These are phyloP conservation scores for Azolla pinnata DNA, from an alignment of 75 land plant genomes.

Conservation along the genomic window DNA sequence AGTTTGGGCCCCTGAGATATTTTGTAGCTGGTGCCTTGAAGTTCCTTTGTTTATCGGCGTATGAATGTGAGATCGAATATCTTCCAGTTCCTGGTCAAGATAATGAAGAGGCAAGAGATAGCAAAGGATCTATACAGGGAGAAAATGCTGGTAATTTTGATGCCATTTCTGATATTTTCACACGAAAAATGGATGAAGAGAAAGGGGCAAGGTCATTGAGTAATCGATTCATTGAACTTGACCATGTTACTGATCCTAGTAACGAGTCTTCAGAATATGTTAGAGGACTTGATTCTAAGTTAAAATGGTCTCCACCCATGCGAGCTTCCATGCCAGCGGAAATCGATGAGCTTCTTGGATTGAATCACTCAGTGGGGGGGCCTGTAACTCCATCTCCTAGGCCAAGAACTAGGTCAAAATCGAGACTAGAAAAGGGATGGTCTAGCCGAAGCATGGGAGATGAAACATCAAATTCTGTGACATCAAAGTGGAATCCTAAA, in stretches of 20 bases:
- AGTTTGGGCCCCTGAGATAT: conserved; percentile 33
- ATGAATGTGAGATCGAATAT: conserved; percentile 29
- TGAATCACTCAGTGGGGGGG: conserved; percentile 46
- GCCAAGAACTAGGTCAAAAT: conserved; percentile 72
- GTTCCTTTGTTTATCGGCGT: conserved; percentile 17
- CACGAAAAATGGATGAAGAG: neutral
- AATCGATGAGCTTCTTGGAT: conserved; percentile 50
- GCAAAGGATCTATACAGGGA: neutral
- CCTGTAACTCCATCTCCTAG: conserved; percentile 57
- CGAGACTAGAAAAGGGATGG: conserved; percentile 66
- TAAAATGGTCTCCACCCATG: conserved; percentile 53
- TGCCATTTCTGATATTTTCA: neutral
- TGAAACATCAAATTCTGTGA: conserved; percentile 20
- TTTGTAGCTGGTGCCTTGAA: conserved; percentile 30
- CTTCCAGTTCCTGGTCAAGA: conserved; percentile 15
- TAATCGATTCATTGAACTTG: conserved; percentile 23
- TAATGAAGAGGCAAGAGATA: neutral
- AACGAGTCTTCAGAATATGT: conserved; percentile 84
- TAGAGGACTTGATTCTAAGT: conserved; percentile 69
- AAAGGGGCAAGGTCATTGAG: neutral
- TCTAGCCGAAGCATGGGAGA: conserved; percentile 30
- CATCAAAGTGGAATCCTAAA: neutral
- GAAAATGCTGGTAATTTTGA: neutral
- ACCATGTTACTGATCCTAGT: conserved; percentile 48
- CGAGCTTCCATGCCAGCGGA: conserved; percentile 37